Conservation (phyloP, 495 filamentous ascomycete genomes). For the Talaromyces nanjingensis region DNA sequence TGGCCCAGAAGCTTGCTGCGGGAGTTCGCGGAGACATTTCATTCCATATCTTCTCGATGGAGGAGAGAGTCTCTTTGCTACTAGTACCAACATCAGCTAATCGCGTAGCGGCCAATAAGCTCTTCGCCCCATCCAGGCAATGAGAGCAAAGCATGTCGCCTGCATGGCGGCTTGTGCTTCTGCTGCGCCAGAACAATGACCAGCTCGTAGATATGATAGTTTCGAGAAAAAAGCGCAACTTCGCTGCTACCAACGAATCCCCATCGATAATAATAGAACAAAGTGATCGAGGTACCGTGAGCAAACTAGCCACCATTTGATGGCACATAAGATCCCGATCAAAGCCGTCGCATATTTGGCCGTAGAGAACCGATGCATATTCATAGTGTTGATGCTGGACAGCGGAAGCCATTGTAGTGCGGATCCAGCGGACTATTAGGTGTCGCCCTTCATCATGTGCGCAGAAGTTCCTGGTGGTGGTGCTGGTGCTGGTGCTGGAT, state of each 20-base stretch:
- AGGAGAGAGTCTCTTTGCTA: neutral
- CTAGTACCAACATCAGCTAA: neutral
- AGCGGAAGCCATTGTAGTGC: neutral
- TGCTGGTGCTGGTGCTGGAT: neutral
- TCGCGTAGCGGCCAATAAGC: neutral
- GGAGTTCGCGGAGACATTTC: neutral
- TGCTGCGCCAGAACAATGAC: neutral
- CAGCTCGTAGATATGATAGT: neutral
- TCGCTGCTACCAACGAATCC: neutral
- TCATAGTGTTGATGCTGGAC: neutral
- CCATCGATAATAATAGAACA: neutral
- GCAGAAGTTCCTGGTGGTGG: neutral
- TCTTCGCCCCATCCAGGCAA: neutral
- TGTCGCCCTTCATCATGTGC: neutral
- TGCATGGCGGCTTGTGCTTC: neutral
- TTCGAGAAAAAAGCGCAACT: neutral
- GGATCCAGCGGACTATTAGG: neutral
- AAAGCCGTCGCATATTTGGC: neutral
- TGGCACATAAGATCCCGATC: neutral
- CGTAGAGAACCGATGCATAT: neutral
- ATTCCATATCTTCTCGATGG: neutral
- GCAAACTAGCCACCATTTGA: neutral
- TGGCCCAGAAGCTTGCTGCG: neutral
- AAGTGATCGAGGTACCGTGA: neutral
- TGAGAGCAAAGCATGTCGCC: neutral